phyloP scores from a whole-genome alignment of 768 basidiomycete species.

The Thelephora ganbajun region DNA sequence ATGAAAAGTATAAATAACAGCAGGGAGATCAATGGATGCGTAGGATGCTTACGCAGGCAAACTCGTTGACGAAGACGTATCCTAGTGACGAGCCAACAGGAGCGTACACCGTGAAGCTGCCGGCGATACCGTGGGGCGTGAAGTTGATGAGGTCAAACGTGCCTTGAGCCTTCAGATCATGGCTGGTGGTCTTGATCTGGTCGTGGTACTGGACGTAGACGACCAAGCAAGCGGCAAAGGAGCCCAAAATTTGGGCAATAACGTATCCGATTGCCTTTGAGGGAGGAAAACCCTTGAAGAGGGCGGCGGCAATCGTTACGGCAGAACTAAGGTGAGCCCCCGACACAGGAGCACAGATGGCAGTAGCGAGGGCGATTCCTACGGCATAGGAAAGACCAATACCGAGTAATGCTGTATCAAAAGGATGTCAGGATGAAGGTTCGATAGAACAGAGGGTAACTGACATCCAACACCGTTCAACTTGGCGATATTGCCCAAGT shows the following conservation, averaged over 20 bases:
- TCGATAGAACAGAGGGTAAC: conserved; percentile 6
- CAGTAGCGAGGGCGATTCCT: conserved; percentile 24
- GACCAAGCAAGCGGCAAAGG: conserved; percentile 44
- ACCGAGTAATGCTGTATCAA: conserved; percentile 17
- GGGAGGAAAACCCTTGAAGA: conserved; percentile 42
- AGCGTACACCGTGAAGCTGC: conserved; percentile 39
- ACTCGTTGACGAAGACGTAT: conserved; percentile 39
- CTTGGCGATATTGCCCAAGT: conserved; percentile 15
- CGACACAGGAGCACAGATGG: conserved; percentile 19
- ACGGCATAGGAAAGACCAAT: conserved; percentile 23
- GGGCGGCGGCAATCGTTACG: conserved; percentile 35
- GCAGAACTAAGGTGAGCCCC: conserved; percentile 37
- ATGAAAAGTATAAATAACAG: neutral
- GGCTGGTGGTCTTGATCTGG: conserved; percentile 21
- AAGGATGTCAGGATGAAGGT: neutral
- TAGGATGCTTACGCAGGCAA: conserved; percentile 29
- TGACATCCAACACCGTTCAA: conserved; percentile 16
- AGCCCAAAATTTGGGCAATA: conserved; percentile 49
- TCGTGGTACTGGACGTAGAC: conserved; percentile 51
- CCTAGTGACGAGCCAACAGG: conserved; percentile 29
- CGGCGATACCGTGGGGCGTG: conserved; percentile 19
- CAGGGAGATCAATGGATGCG: neutral
- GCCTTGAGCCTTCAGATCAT: conserved; percentile 11
- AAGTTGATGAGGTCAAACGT: conserved; percentile 15
- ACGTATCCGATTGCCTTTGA: conserved; percentile 32